Percentiles rank a stretch among this genome's conserved stretches.
These are phyloP conservation scores for Elaeagnus macrophylla DNA, from an alignment of 306 rosid genomes.

Conservation along the genomic window DNA sequence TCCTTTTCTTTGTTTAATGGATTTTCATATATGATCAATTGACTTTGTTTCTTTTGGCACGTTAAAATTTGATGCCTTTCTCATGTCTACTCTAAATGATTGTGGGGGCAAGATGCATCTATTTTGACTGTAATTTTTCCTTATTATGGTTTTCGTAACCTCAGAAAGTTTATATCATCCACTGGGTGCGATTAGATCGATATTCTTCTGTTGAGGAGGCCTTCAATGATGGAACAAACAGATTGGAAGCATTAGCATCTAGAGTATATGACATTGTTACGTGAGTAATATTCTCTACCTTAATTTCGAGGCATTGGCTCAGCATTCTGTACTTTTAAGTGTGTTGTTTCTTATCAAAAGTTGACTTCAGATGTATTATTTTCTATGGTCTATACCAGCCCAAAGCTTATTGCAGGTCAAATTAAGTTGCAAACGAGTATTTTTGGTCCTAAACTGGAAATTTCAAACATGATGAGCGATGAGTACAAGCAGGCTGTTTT, in stretches of 20 bases:
- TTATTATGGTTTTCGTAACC: slow-evolving; percentile 3
- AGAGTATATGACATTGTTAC: slow-evolving; percentile 46
- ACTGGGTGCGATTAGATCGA: slow-evolving; percentile 27
- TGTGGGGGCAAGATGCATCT: neutral
- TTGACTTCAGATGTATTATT: slow-evolving; percentile 15
- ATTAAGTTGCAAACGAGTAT: slow-evolving; percentile 46
- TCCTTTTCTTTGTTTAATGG: neutral
- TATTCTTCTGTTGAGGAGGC: slow-evolving; percentile 29
- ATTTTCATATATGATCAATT: too few relatives aligned
- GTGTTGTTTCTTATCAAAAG: neutral
- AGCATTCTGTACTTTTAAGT: slow-evolving; percentile 5
- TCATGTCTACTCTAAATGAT: neutral
- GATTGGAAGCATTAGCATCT: slow-evolving; percentile 20
- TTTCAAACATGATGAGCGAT: slow-evolving; percentile 71
- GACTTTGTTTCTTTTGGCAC: too few relatives aligned
- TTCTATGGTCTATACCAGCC: slow-evolving; percentile 54
- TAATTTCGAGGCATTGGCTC: neutral
- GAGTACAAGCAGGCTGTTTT: slow-evolving; percentile 76
- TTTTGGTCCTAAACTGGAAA: slow-evolving; percentile 67
- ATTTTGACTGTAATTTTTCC: slow-evolving; percentile 1
- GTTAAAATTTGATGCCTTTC: too few relatives aligned
- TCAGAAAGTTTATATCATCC: slow-evolving; percentile 61
- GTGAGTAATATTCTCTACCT: slow-evolving; percentile 35
- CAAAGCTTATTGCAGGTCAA: slow-evolving; percentile 87
- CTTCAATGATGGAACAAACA: slow-evolving; percentile 19